These are phyloP conservation scores for Microsporum canis DNA, from an alignment of 2,329 filamentous ascomycete species.

Conservation along the genomic window DNA sequence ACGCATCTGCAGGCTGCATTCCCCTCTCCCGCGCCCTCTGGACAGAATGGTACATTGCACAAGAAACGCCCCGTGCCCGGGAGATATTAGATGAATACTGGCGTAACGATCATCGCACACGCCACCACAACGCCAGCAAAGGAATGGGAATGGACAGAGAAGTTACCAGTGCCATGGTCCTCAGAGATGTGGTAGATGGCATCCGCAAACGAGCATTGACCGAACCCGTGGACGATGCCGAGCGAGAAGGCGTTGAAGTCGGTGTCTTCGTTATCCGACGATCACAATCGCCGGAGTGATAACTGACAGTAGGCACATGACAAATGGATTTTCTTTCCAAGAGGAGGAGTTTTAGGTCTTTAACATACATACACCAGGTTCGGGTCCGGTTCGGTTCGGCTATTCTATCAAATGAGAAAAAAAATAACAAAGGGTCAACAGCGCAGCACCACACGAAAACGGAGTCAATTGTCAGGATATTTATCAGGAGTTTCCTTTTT, in stretches of 20 bases:
- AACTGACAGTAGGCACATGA: not conserved
- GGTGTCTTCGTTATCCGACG: constrained; percentile 41
- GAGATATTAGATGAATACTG: constrained; percentile 37
- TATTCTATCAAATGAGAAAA: not conserved
- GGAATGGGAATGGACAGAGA: constrained; percentile 22
- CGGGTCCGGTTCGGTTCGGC: not conserved
- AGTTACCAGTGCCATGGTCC: constrained; percentile 44
- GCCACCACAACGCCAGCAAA: constrained; percentile 20
- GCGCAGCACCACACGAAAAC: constrained; percentile 3
- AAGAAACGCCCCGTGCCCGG: constrained; percentile 50
- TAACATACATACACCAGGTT: not conserved
- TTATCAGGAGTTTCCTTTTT: not conserved
- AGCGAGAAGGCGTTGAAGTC: constrained; percentile 34
- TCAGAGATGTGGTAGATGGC: constrained; percentile 48
- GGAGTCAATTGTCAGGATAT: constrained; percentile 1
- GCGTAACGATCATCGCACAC: constrained; percentile 25
- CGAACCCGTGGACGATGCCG: constrained; percentile 26
- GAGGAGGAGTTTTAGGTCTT: not conserved
- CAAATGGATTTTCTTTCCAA: not conserved
- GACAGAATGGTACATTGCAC: constrained; percentile 55
- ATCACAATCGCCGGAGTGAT: constrained; percentile 15
- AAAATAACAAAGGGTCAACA: constrained; percentile 1
- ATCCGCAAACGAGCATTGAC: constrained; percentile 38
- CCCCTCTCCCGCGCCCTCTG: constrained; percentile 43
- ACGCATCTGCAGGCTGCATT: constrained; percentile 42